Evolutionary conservation across 495 filamentous ascomycete genomes (phyloP).

Genomic region (Hypoxylon cercidicola): DNA sequence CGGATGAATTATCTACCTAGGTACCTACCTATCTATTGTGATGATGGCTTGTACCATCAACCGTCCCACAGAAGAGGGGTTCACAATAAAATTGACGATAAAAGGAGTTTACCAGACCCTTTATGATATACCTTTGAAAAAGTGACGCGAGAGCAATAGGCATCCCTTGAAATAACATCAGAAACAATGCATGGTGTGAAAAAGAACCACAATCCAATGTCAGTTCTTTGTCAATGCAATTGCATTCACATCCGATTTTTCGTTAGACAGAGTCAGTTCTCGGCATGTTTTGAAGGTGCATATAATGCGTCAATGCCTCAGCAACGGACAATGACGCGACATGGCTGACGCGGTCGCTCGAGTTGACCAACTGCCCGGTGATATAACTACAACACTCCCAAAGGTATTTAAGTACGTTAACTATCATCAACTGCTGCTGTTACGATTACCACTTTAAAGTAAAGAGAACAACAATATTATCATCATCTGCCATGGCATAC

Average conservation of each 20-base stretch:
- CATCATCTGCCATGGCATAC: neutral
- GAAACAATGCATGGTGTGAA: conserved; percentile 1
- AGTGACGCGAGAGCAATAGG: neutral
- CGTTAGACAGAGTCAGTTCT: neutral
- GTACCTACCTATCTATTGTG: no score
- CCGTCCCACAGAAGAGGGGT: neutral
- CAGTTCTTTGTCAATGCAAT: conserved; percentile 1
- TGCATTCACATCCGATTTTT: neutral
- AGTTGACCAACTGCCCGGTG: neutral
- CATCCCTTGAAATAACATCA: neutral
- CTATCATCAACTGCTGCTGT: neutral
- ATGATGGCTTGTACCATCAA: neutral
- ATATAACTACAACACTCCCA: neutral
- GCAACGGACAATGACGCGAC: neutral
- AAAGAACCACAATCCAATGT: neutral
- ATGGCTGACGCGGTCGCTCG: neutral
- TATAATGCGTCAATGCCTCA: neutral
- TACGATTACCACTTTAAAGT: neutral
- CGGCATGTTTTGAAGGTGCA: neutral
- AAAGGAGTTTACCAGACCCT: neutral
- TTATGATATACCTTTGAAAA: neutral
- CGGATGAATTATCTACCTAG: no score
- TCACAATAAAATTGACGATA: neutral
- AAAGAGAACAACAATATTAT: neutral
- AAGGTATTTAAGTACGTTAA: neutral